phyloP scores from a whole-genome alignment of 306 rosid genomes.

The Cercis canadensis region DNA sequence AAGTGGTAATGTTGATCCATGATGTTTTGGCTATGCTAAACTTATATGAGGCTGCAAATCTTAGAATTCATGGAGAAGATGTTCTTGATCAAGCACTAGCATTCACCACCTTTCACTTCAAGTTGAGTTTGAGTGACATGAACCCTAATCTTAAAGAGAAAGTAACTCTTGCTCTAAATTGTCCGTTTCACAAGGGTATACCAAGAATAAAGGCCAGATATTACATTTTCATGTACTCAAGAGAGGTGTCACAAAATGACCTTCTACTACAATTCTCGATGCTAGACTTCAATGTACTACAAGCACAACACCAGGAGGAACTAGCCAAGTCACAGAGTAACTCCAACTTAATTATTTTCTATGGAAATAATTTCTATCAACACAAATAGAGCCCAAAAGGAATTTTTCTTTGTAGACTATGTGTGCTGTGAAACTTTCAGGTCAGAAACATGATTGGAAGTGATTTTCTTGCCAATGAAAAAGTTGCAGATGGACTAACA shows the following conservation, averaged over 20 bases:
- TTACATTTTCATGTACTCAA: slow-evolving; percentile 5
- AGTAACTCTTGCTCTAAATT: slow-evolving; percentile 11
- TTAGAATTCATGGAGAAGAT: not conserved
- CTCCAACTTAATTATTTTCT: not conserved
- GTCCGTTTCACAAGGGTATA: slow-evolving; percentile 2
- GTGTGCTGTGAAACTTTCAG: no score
- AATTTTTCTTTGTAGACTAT: no score
- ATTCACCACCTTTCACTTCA: slow-evolving; percentile 1
- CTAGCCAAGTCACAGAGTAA: slow-evolving; percentile 7
- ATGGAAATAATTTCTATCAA: no score
- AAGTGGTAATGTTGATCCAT: not conserved
- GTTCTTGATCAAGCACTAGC: slow-evolving; percentile 18
- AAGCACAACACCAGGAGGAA: slow-evolving; percentile 11
- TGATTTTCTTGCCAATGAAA: no score
- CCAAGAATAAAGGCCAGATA: slow-evolving; percentile 13
- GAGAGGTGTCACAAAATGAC: not conserved
- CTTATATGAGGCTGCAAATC: slow-evolving; percentile 33
- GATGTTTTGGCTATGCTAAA: not conserved
- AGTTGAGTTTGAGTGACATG: not conserved
- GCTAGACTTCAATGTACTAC: slow-evolving; percentile 23
- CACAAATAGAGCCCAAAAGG: no score
- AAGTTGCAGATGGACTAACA: not conserved
- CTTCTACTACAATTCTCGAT: slow-evolving; percentile 20
- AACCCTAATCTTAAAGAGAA: not conserved
- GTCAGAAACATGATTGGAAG: no score